Percentiles rank a stretch among this genome's conserved stretches.
phyloP scores from a whole-genome alignment of 169 alveolate genomes.

The Eimeria acervulina region DNA sequence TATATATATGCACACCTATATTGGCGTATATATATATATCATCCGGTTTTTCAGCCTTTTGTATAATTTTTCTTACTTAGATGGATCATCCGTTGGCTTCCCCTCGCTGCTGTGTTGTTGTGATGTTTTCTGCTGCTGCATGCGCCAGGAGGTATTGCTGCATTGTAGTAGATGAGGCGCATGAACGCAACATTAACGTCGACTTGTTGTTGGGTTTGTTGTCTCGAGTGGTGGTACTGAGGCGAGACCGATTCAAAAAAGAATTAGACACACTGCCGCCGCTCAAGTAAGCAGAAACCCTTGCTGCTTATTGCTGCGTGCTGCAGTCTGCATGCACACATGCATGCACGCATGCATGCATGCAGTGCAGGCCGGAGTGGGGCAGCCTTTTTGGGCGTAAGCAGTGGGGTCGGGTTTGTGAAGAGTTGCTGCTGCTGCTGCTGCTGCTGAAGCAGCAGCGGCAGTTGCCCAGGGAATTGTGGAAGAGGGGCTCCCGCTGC shows the following conservation, averaged over 20 bases:
- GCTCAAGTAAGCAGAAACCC: slow-evolving; percentile 76
- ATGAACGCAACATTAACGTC: slow-evolving; percentile 98
- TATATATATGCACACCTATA: no score
- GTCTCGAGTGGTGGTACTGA: slow-evolving; percentile 95
- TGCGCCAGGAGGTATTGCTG: slow-evolving; percentile 95
- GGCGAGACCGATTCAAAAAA: slow-evolving; percentile 85
- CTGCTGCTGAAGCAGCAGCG: background rate
- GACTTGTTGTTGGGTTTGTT: slow-evolving; percentile 98
- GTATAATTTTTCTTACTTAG: no score
- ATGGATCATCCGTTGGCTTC: no score
- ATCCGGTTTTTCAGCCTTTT: no score
- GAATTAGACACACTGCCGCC: slow-evolving; percentile 82
- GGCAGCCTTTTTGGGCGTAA: background rate
- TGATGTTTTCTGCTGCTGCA: background rate
- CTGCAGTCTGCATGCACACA: background rate
- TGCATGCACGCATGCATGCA: background rate
- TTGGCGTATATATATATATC: no score
- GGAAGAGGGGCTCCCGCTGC: background rate
- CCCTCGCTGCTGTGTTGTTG: background rate
- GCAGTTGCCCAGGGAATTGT: background rate
- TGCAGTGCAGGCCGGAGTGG: background rate
- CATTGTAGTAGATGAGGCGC: slow-evolving; percentile 99
- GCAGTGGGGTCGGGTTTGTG: no score
- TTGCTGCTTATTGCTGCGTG: background rate
- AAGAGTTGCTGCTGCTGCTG: background rate